phyloP scores from a whole-genome alignment of 2,329 filamentous ascomycete genomes.

The Nemania diffusa region DNA sequence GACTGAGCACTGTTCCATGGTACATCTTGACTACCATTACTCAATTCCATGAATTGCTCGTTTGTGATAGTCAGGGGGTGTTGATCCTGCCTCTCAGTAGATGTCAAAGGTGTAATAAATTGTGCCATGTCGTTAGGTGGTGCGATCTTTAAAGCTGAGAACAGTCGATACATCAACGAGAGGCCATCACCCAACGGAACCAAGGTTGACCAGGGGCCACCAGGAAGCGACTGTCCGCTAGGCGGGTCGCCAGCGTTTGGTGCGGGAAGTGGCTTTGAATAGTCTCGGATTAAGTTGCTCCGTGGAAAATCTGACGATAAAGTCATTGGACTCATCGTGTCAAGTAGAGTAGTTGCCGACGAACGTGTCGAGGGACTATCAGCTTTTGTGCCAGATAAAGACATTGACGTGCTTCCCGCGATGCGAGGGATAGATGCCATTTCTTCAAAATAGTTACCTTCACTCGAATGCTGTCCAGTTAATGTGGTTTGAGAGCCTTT shows the following conservation, averaged over 20 bases:
- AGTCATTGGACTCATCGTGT: background rate
- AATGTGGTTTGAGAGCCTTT: background rate
- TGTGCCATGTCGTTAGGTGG: background rate
- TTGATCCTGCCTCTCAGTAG: background rate
- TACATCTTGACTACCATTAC: background rate
- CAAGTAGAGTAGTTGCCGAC: background rate
- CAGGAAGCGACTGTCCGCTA: background rate
- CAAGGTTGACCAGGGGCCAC: background rate
- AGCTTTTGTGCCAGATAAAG: background rate
- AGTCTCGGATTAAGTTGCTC: background rate
- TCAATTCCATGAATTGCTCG: background rate
- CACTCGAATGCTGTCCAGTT: background rate
- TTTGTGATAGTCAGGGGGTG: background rate
- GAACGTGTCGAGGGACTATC: background rate
- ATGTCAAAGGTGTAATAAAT: background rate
- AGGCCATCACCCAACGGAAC: background rate
- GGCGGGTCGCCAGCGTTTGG: background rate
- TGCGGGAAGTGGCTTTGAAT: background rate
- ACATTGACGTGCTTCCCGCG: background rate
- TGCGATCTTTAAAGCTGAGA: background rate
- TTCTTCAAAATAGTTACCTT: background rate
- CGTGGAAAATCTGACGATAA: background rate
- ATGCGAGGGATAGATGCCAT: background rate
- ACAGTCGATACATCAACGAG: background rate
- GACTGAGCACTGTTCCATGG: background rate